These are phyloP conservation scores for Gossypium sturtianum DNA, from an alignment of 345 rosid genomes.

Conservation along the genomic window DNA sequence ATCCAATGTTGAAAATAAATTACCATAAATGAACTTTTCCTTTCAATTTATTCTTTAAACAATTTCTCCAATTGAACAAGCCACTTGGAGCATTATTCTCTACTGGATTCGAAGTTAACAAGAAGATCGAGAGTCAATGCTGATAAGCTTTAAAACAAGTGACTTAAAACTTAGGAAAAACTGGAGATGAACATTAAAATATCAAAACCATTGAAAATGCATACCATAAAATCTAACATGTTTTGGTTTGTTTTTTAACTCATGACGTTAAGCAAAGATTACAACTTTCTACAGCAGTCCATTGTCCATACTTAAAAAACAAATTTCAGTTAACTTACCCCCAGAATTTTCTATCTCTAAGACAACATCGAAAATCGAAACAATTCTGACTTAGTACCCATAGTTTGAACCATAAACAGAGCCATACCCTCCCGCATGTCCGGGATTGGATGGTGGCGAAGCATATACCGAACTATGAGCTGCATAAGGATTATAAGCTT, in stretches of 20 bases:
- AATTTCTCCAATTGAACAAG: too few species aligned
- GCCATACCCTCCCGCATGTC: slow-evolving; percentile 61
- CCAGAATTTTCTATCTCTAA: slow-evolving; percentile 8
- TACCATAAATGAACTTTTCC: too few species aligned
- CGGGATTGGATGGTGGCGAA: slow-evolving; percentile 71
- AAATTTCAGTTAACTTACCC: background rate
- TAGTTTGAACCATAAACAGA: slow-evolving; percentile 68
- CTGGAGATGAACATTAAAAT: too few species aligned
- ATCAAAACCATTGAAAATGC: background rate
- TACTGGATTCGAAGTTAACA: too few species aligned
- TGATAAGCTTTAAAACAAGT: too few species aligned
- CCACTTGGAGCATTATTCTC: too few species aligned
- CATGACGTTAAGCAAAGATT: background rate
- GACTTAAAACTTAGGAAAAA: too few species aligned
- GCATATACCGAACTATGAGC: slow-evolving; percentile 73
- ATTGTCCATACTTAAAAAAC: background rate
- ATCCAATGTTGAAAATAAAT: too few species aligned
- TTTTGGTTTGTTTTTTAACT: background rate
- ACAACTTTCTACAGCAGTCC: background rate
- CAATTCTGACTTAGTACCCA: slow-evolving; percentile 44
- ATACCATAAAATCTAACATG: background rate
- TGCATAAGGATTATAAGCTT: slow-evolving; percentile 83
- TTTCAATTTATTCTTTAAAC: too few species aligned
- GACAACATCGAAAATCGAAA: background rate
- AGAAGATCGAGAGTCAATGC: too few species aligned